Evolutionary conservation across 257 asterid species (phyloP), one percentile per base, ranked within the genome.

Genomic region (Gentiana dahurica): DNA sequence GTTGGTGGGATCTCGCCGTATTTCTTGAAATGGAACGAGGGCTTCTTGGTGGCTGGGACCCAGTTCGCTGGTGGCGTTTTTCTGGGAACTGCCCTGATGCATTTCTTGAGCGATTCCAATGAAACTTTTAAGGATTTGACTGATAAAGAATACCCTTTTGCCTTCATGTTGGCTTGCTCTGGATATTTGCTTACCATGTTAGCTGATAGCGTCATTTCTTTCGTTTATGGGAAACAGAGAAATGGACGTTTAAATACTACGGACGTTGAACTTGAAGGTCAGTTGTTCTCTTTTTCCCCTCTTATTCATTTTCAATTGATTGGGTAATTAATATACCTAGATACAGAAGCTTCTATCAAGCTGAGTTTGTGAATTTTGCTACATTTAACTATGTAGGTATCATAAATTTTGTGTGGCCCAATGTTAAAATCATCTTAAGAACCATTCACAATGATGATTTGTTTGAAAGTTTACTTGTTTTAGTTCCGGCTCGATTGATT

Each of bases 51-150:
- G 3, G 12, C 79, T 9, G 97, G 97, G 2, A 86, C 97, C 12
- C 97, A 89, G 66, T 89, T 89, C 47, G 97, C 97, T 4, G 97
- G 95, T 56, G 97, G 97, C 49, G 97, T 89, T 36, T 89, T 86
- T 46, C 45, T 86, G 59, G 97, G 92, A 38, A 86, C 95, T 1
- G 84, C 97, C 34, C 32, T 86, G 80, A 89, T 89, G 95, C 95
- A 89, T 79, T 89, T 89, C 65, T 45, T 89, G 73, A 85, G 95
- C 52, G 97, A 89, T 77, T 68, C 97, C 2, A 81, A 86, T 53
- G 91, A 72, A 65, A 83, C 95, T 6, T 86, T 89, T 60, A 79
- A 51, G 50, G 86, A 83, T 2, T 75, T 89, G 86, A 86, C 84
- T 1, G 33, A 46, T 5, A 80, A 73, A 36, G 81, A 75, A 24